These are phyloP conservation scores for Malassezia globosa DNA, from an alignment of 1,284 basidiomycete species.

Conservation along the genomic window DNA sequence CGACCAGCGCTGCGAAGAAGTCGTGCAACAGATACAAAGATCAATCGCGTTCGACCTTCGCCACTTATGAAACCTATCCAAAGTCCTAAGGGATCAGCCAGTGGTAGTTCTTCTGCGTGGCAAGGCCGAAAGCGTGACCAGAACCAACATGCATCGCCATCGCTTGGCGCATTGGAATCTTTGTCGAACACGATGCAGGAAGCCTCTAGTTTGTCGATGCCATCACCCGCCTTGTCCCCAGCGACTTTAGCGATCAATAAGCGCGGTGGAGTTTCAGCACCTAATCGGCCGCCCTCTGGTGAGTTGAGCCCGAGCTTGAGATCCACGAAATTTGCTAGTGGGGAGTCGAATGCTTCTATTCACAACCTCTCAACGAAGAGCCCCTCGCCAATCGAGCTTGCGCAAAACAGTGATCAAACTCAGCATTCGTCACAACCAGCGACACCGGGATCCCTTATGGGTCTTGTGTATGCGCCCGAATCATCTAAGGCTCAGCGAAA, in stretches of 20 bases:
- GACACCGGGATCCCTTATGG: conserved; percentile 43
- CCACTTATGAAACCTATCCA: conserved; percentile 40
- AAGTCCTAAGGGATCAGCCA: conserved; percentile 16
- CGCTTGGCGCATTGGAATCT: conserved; percentile 15
- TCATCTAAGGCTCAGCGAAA: neutral
- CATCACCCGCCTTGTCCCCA: conserved; percentile 11
- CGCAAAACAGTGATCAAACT: neutral
- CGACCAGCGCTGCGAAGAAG: neutral
- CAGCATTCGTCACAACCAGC: conserved; percentile 23
- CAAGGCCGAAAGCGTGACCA: neutral
- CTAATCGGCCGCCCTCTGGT: neutral
- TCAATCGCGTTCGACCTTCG: conserved; percentile 26
- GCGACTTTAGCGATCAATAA: neutral
- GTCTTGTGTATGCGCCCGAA: conserved; percentile 18
- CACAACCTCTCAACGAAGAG: neutral
- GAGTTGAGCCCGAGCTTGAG: neutral
- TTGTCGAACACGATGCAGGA: conserved; percentile 15
- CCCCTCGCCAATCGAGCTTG: conserved; percentile 39
- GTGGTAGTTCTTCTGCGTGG: neutral
- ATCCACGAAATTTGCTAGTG: no score
- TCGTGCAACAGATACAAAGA: neutral
- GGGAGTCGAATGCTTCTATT: neutral
- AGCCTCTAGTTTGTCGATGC: conserved; percentile 8
- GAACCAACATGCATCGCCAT: conserved; percentile 4
- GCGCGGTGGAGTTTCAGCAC: neutral